Base-by-base conservation (phyloP, 73 alveolate genomes). In the Blepharisma japonicum region DNA sequence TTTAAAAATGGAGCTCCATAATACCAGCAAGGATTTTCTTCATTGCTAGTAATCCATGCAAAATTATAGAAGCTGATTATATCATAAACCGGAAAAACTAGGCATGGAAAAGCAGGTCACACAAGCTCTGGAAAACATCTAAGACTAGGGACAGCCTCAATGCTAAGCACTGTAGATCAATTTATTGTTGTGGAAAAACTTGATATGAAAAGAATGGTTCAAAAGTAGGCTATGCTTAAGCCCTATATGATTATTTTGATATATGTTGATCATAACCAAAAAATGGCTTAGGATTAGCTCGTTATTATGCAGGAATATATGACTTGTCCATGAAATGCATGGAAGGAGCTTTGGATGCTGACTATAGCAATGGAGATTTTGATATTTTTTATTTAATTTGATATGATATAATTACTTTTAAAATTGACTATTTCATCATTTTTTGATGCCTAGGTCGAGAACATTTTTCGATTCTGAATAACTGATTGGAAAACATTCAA, bases 61-160 rank as follows among this genome's bases (percentile, higher is more conserved):
- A 82, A 90, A 7, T 55, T 23, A 72, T 32, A 25, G 53, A 71
- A 23, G 81, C 72, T 21, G 68, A 47, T 25, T 7, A 14, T 48
- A 23, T 14, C 53, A 23, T 0, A 11, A 47, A 47, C 68, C 2
- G 80, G 80, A 4, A 23, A 9, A 89, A 0, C 90, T 91, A 3
- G 95, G 88, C 39, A 92, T 96, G 8, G 81, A 84, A 6, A 47
- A 98, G 95, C 71, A 83, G 84, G 78, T 86, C 32, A 81, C 7
- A 27, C 86, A 53, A 68, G 81, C 7, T 39, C 71, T 55, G 83
- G 89, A 2, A 68, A 94, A 77, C 81, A 88, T 72, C 81, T 98
- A 6, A 86, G 99, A 42, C 89, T 98, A 55, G 99, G 99, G 5
- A 97, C 99, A 6, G 98, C 99, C 21, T 96, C 99, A 0, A 94